phyloP scores from a whole-genome alignment of 1,139 yeast genomes.

The Pneumocystis murina region DNA sequence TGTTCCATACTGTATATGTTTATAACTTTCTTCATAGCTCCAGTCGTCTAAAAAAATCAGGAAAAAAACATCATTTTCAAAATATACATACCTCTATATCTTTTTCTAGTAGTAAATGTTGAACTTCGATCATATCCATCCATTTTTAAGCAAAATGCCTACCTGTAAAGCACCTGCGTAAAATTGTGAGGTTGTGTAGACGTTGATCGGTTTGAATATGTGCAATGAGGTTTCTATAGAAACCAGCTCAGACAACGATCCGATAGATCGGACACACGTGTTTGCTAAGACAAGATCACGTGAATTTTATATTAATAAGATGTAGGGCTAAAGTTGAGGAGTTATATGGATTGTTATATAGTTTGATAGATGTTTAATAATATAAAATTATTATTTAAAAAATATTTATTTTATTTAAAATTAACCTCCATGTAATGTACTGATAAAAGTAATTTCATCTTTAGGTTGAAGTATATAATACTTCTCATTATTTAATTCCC shows the following conservation, averaged over 20 bases:
- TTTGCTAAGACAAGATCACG: too few species aligned
- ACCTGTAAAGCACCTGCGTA: neutral
- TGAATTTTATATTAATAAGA: too few species aligned
- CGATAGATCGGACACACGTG: too few species aligned
- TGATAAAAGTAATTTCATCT: constrained; percentile 73
- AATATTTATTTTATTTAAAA: neutral
- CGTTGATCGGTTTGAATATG: too few species aligned
- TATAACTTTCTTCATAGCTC: neutral
- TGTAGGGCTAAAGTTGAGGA: too few species aligned
- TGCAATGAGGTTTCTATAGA: too few species aligned
- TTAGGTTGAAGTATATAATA: constrained; percentile 58
- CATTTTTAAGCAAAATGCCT: neutral
- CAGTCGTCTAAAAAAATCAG: neutral
- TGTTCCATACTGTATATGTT: neutral
- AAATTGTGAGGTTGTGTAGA: too few species aligned
- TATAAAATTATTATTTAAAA: too few species aligned
- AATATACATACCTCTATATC: neutral
- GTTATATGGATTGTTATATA: too few species aligned
- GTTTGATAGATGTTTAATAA: too few species aligned
- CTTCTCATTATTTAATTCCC: constrained; percentile 91
- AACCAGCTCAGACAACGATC: too few species aligned
- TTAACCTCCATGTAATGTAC: constrained; percentile 89
- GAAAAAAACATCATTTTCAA: neutral
- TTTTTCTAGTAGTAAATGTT: neutral
- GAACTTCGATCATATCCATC: neutral